Evolutionary conservation across 1,284 basidiomycete genomes (phyloP).

Genomic region (Leccinum subspadiceum): DNA sequence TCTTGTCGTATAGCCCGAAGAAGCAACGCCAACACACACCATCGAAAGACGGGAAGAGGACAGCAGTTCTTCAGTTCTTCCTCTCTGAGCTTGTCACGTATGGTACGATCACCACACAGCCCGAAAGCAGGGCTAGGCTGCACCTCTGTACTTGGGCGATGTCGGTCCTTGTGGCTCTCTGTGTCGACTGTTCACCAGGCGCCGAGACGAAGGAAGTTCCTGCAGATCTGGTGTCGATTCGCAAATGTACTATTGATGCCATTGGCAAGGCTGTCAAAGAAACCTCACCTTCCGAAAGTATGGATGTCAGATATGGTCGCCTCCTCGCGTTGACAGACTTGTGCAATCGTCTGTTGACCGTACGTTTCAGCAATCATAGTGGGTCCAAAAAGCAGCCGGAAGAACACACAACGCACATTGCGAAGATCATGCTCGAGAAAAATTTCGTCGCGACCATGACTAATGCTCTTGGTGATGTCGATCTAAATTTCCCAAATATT

Average conservation of each 20-base stretch:
- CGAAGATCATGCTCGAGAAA: constrained; percentile 99
- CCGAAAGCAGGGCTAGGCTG: constrained; percentile 50
- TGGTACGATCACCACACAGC: constrained; percentile 65
- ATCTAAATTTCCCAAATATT: constrained; percentile 94
- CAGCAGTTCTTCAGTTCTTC: constrained; percentile 72
- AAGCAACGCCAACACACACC: constrained; percentile 57
- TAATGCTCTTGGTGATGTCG: constrained; percentile 86
- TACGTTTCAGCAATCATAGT: constrained; percentile 58
- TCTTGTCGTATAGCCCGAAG: constrained; percentile 78
- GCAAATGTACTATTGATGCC: constrained; percentile 89
- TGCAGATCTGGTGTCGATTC: constrained; percentile 77
- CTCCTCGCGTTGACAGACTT: constrained; percentile 87
- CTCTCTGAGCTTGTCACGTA: constrained; percentile 77
- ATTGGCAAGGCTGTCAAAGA: constrained; percentile 90
- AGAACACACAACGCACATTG: constrained; percentile 86
- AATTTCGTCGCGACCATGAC: constrained; percentile 92
- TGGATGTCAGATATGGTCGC: constrained; percentile 85
- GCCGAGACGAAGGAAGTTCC: constrained; percentile 74
- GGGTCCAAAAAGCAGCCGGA: constrained; percentile 65
- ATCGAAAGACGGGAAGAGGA: constrained; percentile 61
- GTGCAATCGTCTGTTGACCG: constrained; percentile 84
- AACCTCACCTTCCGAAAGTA: constrained; percentile 57
- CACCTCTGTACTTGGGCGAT: too few species aligned
- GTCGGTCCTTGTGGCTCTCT: too few species aligned
- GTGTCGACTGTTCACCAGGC: too few species aligned